phyloP scores from a whole-genome alignment of 1,284 basidiomycete species.

The Trichosporon sp. region DNA sequence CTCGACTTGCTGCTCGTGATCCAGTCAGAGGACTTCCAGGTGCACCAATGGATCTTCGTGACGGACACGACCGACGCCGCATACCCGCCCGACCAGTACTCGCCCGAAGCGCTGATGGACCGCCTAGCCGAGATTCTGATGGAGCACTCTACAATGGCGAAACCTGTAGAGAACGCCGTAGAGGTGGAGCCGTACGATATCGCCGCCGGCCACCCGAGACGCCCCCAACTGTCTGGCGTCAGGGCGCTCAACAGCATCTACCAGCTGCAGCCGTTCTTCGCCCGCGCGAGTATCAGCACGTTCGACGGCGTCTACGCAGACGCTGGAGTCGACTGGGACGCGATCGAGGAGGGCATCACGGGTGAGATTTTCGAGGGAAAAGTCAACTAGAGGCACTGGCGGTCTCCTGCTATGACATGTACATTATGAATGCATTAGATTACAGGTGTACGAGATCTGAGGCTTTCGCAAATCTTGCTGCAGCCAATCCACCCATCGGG shows the following conservation, averaged over 20 bases:
- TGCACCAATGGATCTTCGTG: constrained; percentile 98
- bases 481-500: too few species aligned
- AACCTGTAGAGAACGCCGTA: background rate
- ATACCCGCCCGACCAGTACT: constrained; percentile 76
- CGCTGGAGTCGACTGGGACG: constrained; percentile 69
- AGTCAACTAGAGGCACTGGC: background rate
- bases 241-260: constrained; percentile 71
- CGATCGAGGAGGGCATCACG: constrained; percentile 70
- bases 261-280: constrained; percentile 80
- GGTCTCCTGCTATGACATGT: background rate
- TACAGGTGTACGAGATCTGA: background rate
- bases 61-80: constrained; percentile 96
- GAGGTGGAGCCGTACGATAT: background rate
- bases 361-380: constrained; percentile 75
- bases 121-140: constrained; percentile 75
- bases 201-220: constrained; percentile 51
- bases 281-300: constrained; percentile 74
- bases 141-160: constrained; percentile 27
- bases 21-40: constrained; percentile 96
- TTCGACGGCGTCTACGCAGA: constrained; percentile 84
- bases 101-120: constrained; percentile 83
- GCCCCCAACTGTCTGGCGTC: constrained; percentile 63
- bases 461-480: too few species aligned
- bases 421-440: too few species aligned
- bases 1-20: constrained; percentile 83